Conservation (phyloP, 2,329 filamentous ascomycete genomes). For the Aspergillus sp. region DNA sequence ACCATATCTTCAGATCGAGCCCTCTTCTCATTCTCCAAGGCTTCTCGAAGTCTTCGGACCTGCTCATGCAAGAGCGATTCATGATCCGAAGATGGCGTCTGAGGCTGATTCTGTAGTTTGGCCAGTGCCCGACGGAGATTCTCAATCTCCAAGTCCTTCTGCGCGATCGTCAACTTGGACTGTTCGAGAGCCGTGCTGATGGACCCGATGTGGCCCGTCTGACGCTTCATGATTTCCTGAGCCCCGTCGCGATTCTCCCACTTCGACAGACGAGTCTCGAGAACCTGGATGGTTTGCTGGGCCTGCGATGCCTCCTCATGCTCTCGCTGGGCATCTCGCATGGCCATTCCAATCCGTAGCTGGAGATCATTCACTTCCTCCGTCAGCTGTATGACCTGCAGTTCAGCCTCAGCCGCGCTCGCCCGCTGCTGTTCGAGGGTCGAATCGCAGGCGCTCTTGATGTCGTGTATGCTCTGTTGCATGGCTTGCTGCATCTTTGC, state of each 20-base stretch:
- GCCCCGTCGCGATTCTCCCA: slow-evolving; percentile 2
- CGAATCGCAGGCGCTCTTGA: slow-evolving; percentile 7
- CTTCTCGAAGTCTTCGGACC: slow-evolving; percentile 1
- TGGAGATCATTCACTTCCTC: slow-evolving; percentile 6
- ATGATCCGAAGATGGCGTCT: no score
- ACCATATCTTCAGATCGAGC: slow-evolving; percentile 15
- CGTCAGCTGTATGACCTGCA: background rate
- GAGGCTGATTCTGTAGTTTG: background rate
- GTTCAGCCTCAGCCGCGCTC: background rate
- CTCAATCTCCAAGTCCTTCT: slow-evolving; percentile 11
- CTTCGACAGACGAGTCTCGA: slow-evolving; percentile 13
- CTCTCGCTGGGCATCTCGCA: slow-evolving; percentile 11
- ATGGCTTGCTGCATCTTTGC: background rate
- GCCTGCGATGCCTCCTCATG: slow-evolving; percentile 3
- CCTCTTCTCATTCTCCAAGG: slow-evolving; percentile 11
- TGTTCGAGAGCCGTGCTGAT: slow-evolving; percentile 14
- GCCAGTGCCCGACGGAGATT: slow-evolving; percentile 2
- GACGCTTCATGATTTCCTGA: slow-evolving; percentile 15
- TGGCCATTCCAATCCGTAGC: slow-evolving; percentile 3
- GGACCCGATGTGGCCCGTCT: slow-evolving; percentile 9
- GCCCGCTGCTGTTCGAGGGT: slow-evolving; percentile 7
- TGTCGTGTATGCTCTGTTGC: slow-evolving; percentile 5
- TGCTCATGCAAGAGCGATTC: no score
- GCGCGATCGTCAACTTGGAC: slow-evolving; percentile 9
- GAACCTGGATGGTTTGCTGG: slow-evolving; percentile 6